Percentiles rank a stretch among this genome's conserved stretches.
Conservation (phyloP, 208 protist species). For the Entamoeba invadens region DNA sequence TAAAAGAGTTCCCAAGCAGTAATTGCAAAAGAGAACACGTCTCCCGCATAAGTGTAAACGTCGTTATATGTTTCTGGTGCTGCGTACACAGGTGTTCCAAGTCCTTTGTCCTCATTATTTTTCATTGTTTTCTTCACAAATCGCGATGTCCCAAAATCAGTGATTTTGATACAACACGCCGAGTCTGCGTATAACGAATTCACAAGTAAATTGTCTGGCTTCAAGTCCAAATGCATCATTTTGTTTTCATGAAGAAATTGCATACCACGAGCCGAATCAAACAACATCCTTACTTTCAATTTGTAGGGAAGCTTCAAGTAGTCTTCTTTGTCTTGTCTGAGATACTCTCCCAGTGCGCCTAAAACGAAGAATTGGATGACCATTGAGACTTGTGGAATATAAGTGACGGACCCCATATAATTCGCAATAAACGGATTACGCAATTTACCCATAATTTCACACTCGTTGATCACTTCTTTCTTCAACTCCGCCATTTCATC, state of each 20-base stretch:
- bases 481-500: neutral
- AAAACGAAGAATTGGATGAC: neutral
- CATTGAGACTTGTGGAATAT: neutral
- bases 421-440: neutral
- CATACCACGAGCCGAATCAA: neutral
- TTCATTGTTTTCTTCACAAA: neutral
- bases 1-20: neutral
- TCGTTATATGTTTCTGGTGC: neutral
- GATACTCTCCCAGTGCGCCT: neutral
- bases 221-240: neutral
- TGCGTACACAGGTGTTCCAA: neutral
- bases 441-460: neutral
- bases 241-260: neutral
- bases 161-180: neutral
- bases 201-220: neutral
- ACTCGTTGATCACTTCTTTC: neutral
- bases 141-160: slow-evolving; percentile 1
- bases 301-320: neutral
- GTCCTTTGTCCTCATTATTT: neutral
- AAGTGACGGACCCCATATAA: neutral
- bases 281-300: neutral
- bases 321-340: neutral
- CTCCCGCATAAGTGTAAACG: neutral
- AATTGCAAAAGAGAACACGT: neutral
- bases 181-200: neutral